Base-by-base conservation (phyloP, 441 rosid genomes). In the Flueggea neowawraea region DNA sequence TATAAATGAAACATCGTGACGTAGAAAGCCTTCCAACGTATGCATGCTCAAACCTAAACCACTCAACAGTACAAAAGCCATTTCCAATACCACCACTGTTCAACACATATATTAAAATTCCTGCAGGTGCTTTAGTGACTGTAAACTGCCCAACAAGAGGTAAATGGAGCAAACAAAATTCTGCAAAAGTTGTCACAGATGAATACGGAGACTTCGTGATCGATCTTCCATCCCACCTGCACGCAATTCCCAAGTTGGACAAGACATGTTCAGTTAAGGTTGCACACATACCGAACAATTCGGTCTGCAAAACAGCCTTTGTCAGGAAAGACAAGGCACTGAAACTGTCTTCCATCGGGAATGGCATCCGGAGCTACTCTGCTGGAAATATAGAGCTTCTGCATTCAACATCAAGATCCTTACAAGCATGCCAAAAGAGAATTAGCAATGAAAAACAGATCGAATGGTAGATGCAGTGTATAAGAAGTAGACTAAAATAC, bases 151-250 rank as follows among this genome's bases (percentile, higher is more conserved):
- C 58, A 33, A 72, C 65, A 55, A 57, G 70, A 28, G 50, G 59
- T 52, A 81, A 75, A 65, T 12, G 44, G 69, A 60, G 51, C 36
- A 72, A 12, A 60, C 55, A 69, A 50, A 65, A 69, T 33, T 63
- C 69, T 57, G 73, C 78, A 61, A 71, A 54, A 28, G 86, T 77
- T 44, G 53, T 61, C n/a, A 87, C 96, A 6, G 83, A 88, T 58
- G 95, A 84, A 36, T 67, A 68, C 36, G 98, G 98, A 58, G 96
- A 88, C 57, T 93, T 88, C 68, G 73, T 72, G 13, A 79, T 90
- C 15, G 93, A 93, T 72, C 88, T 90, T 65, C 97, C 97, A 47
- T 89, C 97, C 14, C 78, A 84, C 48, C 85, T 94, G 63, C 96
- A 90, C 22, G 91, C 85, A 12, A 61, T 81, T 43, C 78, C 80